Evolutionary conservation across 139 green algal species (phyloP).

Genomic region (Picochlorum sp.): DNA sequence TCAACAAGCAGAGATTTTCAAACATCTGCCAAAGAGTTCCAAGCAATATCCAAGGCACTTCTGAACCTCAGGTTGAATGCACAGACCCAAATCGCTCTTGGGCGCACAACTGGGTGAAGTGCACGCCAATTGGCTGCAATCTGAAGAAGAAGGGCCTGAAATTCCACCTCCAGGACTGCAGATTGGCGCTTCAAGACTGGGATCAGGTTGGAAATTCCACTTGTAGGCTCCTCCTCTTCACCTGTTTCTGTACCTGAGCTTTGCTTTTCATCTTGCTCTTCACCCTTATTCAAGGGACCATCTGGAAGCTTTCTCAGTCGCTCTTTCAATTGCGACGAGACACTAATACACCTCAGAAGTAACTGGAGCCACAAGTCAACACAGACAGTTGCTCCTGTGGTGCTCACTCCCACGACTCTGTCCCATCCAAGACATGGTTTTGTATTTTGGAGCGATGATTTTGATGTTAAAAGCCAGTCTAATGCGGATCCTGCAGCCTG

Average conservation of each 20-base stretch:
- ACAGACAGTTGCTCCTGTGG: conserved; percentile 50
- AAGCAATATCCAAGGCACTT: conserved; percentile 17
- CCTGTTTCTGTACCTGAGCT: neutral
- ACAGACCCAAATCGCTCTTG: conserved; percentile 31
- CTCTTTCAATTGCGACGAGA: conserved; percentile 1
- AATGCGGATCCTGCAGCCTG: conserved; percentile 5
- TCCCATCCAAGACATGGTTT: conserved; percentile 65
- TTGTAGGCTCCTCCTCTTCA: neutral
- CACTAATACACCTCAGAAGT: conserved; percentile 38
- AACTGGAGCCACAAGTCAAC: conserved; percentile 68
- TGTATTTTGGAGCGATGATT: conserved; percentile 43
- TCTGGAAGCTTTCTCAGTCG: neutral
- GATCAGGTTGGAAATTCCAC: neutral
- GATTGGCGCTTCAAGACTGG: neutral
- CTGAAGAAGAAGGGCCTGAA: conserved; percentile 32
- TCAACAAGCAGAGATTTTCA: conserved; percentile 15
- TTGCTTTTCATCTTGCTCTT: neutral
- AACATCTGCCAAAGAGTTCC: conserved; percentile 25
- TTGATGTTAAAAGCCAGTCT: conserved; percentile 47
- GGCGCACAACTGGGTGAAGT: conserved; percentile 25
- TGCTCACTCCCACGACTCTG: conserved; percentile 20
- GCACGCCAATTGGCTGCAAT: conserved; percentile 32
- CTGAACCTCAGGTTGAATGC: conserved; percentile 18
- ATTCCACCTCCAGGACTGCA: conserved; percentile 1
- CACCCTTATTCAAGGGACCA: neutral